Evolutionary conservation across 2,329 filamentous ascomycete genomes (phyloP), one percentile per base, ranked within the genome.

Genomic region (Hymenoscyphus infarciens): DNA sequence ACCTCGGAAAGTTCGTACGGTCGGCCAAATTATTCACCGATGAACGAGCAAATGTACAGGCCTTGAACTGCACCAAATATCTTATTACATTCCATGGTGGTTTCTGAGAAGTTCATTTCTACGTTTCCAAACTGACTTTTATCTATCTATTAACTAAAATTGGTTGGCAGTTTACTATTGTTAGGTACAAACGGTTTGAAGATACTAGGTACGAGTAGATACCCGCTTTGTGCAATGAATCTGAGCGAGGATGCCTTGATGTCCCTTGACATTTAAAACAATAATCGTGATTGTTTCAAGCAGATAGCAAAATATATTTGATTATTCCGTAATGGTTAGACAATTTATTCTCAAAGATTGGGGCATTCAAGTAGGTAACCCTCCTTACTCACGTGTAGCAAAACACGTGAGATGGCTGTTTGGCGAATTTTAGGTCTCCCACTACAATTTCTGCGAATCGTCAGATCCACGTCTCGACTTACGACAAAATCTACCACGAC

Each of bases 371-470:
- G n/a, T n/a, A n/a, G n/a, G n/a, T 7, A 22, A 22, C 8, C 3
- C 8, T 19, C 7, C 7, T 49, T 15, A 22, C 15, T 19, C 42
- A 49, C 42, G 42, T 49, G 42, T 8, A 8, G 42, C n/a, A 15
- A 13, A 19, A 19, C 39, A n/a, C 39, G 27, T 29, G 27, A 29
- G 27, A 29, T 29, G 6, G n/a, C 49, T 22, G 39, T 27, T 63
- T 62, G 67, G 55, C 49, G 59, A 54, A 61, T 54, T 49, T 33
- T 33, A 15, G 52, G 59, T 33, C 61, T 61, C 63, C 56, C 60
- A 29, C 27, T 15, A 27, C 22, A 62, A 63, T 64, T 69, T 61
- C 45, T 10, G 61, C 66, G 67, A 66, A 61, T 62, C 25, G 27
- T 35, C 6, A 35, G 33, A 35, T 35, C 33, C 10, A 8, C 33